Base-by-base conservation (phyloP, 2,329 filamentous ascomycete species). In the Emergomyces orientalis region DNA sequence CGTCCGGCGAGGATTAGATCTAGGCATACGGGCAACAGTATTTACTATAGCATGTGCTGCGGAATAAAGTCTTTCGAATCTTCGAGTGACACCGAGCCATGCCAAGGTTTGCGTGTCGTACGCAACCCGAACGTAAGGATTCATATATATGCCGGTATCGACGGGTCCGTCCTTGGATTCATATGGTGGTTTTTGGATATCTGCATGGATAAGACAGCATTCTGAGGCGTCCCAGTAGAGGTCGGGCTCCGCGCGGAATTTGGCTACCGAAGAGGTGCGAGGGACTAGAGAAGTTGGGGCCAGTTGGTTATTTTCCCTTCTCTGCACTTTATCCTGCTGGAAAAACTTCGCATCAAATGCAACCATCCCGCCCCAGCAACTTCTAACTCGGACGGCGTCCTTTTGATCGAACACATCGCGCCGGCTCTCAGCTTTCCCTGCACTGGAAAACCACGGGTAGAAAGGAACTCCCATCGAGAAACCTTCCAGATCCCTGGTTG, bases 311-410 rank as follows among this genome's bases (percentile, higher is more conserved):
- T 22, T 60, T 62, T 56, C 30, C 62, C 67, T 37, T 64, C 63
- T 52, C 39, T 54, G 34, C 25, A 19, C n/a, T 39, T 17, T 17
- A 30, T 45, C 34, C 25, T 45, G 37, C 25, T 80, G 78, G 67
- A 80, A 79, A 59, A 76, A 79, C 43, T 69, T 72, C 11, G 78
- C 78, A 65, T 80, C 78, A 65, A 80, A 80, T 19, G 78, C 78
- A 30, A 79, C 86, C 83, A 91, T 90, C 27, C 89, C 89, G 60
- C 88, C 87, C 89, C 88, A 91, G 74, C 89, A 91, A 66, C 86
- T 86, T 68, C 82, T 83, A 1, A 91, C 88, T 9, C 85, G 82
- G 1, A 91, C 88, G 0, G 87, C 76, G 66, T 80, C 78, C 55
- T 72, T 78, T 62, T 84, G 82, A 0, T 76, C 77, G 1, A 89